Evolutionary conservation across 805 yeast genomes (phyloP), one percentile per base, ranked within the genome.

Genomic region (Pichia cabralensis): DNA sequence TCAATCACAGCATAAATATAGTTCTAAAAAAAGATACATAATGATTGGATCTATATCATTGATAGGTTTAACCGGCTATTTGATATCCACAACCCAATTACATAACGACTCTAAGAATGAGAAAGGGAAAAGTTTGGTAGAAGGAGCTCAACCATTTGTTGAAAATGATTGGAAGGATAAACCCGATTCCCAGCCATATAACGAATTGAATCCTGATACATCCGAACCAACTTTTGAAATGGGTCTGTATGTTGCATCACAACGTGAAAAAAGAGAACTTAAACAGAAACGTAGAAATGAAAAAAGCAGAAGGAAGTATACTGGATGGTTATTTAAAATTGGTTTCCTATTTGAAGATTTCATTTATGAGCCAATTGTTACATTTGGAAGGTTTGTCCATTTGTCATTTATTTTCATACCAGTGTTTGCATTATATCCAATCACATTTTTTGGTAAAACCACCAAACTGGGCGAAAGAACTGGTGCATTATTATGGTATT

Each of bases 401-500:
- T 60, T 89, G 30, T 61, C 80, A 1, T 39, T 61, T 1, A 58
- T 88, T 1, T 82, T 89, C 39, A 31, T 78, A 2, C 97, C 97
- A 0, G 69, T 86, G 6, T 40, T 84, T 3, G 23, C 76, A 7
- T 35, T 68, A 0, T 65, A 74, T n/a, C 96, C 96, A 1, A 60
- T 83, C 4, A 49, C 69, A 26, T 68, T 63, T 57, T 62, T 70
- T 42, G 85, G 82, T 0, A 58, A 64, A 12, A 55, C 57, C 29
- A 56, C 54, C 14, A 39, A 46, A 24, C 44, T 49, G 6, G 61
- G 62, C 30, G 74, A 69, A 15, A 64, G 78, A 22, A 50, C 67
- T 3, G 95, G 95, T 0, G 71, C 82, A 2, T 46, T 67, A 14
- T 26, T 74, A 15, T 89, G 96, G 96, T 88, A 71, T 56, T 57